These are phyloP conservation scores for Cryphonectria radicalis DNA, from an alignment of 2,329 filamentous ascomycete species.

Conservation along the genomic window DNA sequence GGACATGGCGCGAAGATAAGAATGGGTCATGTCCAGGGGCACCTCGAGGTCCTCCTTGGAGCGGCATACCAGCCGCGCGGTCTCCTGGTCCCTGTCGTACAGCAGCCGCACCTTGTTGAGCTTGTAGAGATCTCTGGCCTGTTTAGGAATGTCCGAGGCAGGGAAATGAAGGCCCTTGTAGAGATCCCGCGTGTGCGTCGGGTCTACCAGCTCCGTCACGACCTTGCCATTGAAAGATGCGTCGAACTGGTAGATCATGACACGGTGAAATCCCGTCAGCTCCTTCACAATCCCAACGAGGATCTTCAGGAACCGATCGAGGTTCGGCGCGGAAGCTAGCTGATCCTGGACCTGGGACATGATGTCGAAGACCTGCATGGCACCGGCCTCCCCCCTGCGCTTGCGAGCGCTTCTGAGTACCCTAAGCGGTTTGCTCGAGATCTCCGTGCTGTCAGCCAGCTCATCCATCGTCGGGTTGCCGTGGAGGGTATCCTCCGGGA, in stretches of 20 bases:
- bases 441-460: slow-evolving; percentile 74
- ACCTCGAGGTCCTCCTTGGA: slow-evolving; percentile 72
- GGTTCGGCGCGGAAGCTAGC: slow-evolving; percentile 69
- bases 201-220: slow-evolving; percentile 85
- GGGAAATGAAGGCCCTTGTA: slow-evolving; percentile 90
- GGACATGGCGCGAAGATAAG: slow-evolving; percentile 86
- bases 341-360: slow-evolving; percentile 93
- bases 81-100: slow-evolving; percentile 82
- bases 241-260: slow-evolving; percentile 94
- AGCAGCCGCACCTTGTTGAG: slow-evolving; percentile 87
- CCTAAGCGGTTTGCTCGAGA: slow-evolving; percentile 75
- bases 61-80: slow-evolving; percentile 80
- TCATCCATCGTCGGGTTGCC: slow-evolving; percentile 76
- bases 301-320: slow-evolving; percentile 78
- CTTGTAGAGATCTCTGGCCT: slow-evolving; percentile 87
- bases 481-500: slow-evolving; percentile 74
- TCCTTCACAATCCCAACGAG: slow-evolving; percentile 87
- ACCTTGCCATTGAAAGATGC: slow-evolving; percentile 80
- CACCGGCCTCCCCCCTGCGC: slow-evolving; percentile 75
- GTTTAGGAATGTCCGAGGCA: slow-evolving; percentile 82
- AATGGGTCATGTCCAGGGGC: slow-evolving; percentile 82
- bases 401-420: slow-evolving; percentile 76
- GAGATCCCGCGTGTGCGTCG: slow-evolving; percentile 75
- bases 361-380: slow-evolving; percentile 90
- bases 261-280: slow-evolving; percentile 85